Evolutionary conservation across 176 grass and related monocot species (phyloP).

Genomic region (Metroxylon sagu): DNA sequence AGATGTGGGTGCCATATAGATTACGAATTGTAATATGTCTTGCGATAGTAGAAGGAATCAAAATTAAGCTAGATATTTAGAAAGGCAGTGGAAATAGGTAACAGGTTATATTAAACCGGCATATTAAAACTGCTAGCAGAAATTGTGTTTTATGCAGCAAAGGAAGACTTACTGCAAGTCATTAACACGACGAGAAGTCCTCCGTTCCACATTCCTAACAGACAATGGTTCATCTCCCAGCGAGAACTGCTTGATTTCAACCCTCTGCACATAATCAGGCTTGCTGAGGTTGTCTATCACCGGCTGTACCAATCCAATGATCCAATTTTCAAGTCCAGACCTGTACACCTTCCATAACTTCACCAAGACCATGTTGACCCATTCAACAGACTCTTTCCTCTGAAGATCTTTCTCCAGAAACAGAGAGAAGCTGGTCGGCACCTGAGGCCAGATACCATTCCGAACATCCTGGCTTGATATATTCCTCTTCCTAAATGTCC

Average conservation of each 20-base stretch:
- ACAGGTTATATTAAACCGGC: too few species aligned
- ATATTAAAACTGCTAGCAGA: background rate
- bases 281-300: slow-evolving; percentile 84
- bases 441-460: slow-evolving; percentile 89
- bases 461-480: slow-evolving; percentile 49
- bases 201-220: slow-evolving; percentile 81
- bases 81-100: too few species aligned
- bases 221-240: slow-evolving; percentile 84
- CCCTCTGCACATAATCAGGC: slow-evolving; percentile 83
- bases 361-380: slow-evolving; percentile 98
- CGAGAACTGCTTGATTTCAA: slow-evolving; percentile 94
- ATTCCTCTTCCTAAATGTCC: slow-evolving; percentile 57
- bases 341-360: slow-evolving; percentile 98
- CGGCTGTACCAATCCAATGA: slow-evolving; percentile 80
- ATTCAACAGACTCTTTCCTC: slow-evolving; percentile 97
- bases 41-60: too few species aligned
- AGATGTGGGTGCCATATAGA: too few species aligned
- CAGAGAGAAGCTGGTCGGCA: slow-evolving; percentile 86
- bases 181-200: slow-evolving; percentile 68
- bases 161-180: slow-evolving; percentile 69
- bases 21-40: too few species aligned
- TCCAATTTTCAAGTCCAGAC: slow-evolving; percentile 84
- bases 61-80: too few species aligned
- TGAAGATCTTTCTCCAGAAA: slow-evolving; percentile 95
- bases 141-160: background rate